Percentiles rank a stretch among this genome's conserved stretches.
phyloP scores from a whole-genome alignment of 2,329 filamentous ascomycete genomes.

The Tolypocladium album region DNA sequence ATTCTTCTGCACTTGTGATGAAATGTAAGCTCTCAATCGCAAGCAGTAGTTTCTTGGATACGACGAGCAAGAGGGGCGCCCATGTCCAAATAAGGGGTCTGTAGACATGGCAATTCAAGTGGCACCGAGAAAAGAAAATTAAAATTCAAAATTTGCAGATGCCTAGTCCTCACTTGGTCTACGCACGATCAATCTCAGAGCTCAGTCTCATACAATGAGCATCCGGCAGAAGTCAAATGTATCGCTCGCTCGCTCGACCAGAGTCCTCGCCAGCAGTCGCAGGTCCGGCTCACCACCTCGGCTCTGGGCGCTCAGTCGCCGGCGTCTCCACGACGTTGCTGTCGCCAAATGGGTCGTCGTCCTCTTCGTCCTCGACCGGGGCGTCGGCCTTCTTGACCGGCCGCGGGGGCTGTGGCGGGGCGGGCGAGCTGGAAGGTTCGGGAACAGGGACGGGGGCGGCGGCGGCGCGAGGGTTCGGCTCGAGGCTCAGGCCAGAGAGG shows the following conservation, averaged over 20 bases:
- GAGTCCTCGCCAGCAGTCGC: not conserved
- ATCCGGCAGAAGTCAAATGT: not conserved
- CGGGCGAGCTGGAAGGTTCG: not conserved
- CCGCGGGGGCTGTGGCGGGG: not conserved
- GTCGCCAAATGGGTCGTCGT: conserved; percentile 76
- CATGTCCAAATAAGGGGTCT: not conserved
- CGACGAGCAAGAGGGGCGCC: not conserved
- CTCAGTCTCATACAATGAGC: not conserved
- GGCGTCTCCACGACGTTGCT: conserved; percentile 52
- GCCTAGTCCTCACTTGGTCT: not conserved
- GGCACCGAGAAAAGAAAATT: too few relatives aligned
- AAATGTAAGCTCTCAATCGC: too few relatives aligned
- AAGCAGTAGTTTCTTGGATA: not conserved
- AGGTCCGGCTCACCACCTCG: conserved; percentile 15
- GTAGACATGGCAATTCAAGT: not conserved
- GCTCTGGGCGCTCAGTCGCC: conserved; percentile 16
- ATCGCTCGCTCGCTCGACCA: not conserved
- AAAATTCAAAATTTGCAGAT: not conserved
- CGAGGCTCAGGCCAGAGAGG: conserved; percentile 33
- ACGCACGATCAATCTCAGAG: too few relatives aligned
- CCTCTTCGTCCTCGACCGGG: conserved; percentile 41
- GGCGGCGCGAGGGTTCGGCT: conserved; percentile 21
- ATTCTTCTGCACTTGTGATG: too few relatives aligned
- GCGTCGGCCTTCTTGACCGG: not conserved
- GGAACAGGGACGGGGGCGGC: conserved; percentile 30